These are phyloP conservation scores for Pseudonitzschia multiseries DNA, from an alignment of 108 stramenopile genomes.

Conservation along the genomic window DNA sequence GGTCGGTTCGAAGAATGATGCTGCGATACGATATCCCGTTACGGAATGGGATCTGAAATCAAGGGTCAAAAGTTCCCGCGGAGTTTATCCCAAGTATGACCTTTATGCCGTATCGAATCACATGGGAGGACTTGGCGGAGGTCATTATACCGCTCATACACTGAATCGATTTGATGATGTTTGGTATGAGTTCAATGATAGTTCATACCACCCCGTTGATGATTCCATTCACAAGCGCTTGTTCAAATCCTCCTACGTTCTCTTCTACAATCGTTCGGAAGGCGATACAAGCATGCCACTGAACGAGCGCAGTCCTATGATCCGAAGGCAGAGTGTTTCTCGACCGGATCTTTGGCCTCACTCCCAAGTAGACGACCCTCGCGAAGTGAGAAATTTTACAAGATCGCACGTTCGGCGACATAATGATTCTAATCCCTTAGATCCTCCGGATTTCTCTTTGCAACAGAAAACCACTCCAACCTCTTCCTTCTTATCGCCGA, in stretches of 20 bases:
- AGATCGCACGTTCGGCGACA: slow-evolving; percentile 16
- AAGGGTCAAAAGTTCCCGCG: slow-evolving; percentile 40
- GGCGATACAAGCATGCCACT: slow-evolving; percentile 35
- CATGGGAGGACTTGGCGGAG: slow-evolving; percentile 85
- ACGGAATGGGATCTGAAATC: slow-evolving; percentile 64
- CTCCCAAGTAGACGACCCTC: slow-evolving; percentile 59
- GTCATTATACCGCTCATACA: slow-evolving; percentile 93
- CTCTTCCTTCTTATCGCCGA: background rate
- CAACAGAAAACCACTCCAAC: background rate
- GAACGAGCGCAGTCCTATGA: slow-evolving; percentile 49
- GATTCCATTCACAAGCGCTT: slow-evolving; percentile 35
- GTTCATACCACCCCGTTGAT: slow-evolving; percentile 37
- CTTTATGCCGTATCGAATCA: slow-evolving; percentile 94
- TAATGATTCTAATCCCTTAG: background rate
- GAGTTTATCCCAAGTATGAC: slow-evolving; percentile 80
- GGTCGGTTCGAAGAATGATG: slow-evolving; percentile 69
- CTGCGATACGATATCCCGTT: slow-evolving; percentile 55
- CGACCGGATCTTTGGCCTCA: slow-evolving; percentile 86
- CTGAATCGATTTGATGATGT: slow-evolving; percentile 77
- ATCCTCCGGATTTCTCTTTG: background rate
- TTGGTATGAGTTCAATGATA: slow-evolving; percentile 87
- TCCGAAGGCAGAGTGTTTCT: slow-evolving; percentile 68
- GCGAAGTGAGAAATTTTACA: slow-evolving; percentile 38
- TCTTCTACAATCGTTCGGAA: slow-evolving; percentile 80
- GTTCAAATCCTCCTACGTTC: slow-evolving; percentile 56